Percentiles rank a stretch among this genome's conserved stretches.
phyloP scores from a whole-genome alignment of 2,329 filamentous ascomycete genomes.

The Metarhizium guizhouense region DNA sequence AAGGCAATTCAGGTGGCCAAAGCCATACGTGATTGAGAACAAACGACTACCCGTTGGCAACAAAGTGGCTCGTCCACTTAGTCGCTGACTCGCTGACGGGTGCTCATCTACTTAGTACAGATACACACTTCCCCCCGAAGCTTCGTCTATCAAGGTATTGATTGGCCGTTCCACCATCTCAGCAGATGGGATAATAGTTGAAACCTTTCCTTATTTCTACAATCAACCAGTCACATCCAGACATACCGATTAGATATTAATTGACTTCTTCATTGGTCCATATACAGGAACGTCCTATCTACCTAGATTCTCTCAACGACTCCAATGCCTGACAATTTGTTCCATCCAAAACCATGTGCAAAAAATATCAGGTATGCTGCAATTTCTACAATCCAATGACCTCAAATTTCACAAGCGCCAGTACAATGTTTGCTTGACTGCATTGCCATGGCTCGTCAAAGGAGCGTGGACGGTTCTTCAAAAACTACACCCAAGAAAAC shows the following conservation, averaged over 20 bases:
- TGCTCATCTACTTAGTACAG: too few species aligned
- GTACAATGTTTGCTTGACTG: slow-evolving; percentile 7
- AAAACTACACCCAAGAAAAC: neutral
- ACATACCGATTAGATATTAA: slow-evolving; percentile 14
- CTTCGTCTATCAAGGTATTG: too few species aligned
- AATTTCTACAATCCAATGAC: slow-evolving; percentile 18
- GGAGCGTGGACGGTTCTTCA: slow-evolving; percentile 2
- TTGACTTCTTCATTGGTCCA: slow-evolving; percentile 25
- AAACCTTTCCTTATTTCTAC: too few species aligned
- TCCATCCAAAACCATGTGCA: slow-evolving; percentile 12
- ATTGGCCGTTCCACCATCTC: too few species aligned
- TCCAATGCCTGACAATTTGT: slow-evolving; percentile 24
- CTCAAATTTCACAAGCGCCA: slow-evolving; percentile 14
- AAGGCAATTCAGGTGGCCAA: too few species aligned
- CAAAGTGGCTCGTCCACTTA: too few species aligned
- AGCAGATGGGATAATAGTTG: too few species aligned
- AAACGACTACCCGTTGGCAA: too few species aligned
- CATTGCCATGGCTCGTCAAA: slow-evolving; percentile 7
- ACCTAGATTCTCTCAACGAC: slow-evolving; percentile 21
- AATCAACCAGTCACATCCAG: too few species aligned
- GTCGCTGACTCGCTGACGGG: too few species aligned
- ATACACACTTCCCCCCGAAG: too few species aligned
- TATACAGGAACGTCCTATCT: slow-evolving; percentile 35
- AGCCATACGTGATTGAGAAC: too few species aligned
- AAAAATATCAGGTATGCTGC: slow-evolving; percentile 7